phyloP scores from a whole-genome alignment of 176 grass and related monocot species.

The Saccharum spontaneum region DNA sequence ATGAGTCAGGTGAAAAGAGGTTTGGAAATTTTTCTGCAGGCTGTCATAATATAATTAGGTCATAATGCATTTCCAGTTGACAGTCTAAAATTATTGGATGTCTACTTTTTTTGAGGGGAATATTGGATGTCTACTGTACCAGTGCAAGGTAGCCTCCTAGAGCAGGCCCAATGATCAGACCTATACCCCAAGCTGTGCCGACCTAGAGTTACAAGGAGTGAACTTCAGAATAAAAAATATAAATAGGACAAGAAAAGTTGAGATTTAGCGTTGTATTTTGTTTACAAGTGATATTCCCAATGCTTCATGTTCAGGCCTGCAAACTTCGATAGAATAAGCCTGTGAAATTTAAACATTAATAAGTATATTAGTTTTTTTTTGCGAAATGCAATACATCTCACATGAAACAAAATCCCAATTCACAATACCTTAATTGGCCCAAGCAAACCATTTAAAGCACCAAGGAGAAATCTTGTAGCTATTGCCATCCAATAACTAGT shows the following conservation, averaged over 20 bases:
- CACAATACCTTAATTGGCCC: slow-evolving; percentile 78
- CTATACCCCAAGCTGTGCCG: slow-evolving; percentile 67
- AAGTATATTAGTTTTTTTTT: background rate
- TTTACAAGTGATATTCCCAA: slow-evolving; percentile 79
- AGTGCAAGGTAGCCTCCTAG: slow-evolving; percentile 83
- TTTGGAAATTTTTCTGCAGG: slow-evolving; percentile 92
- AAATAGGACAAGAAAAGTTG: background rate
- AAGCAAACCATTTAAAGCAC: slow-evolving; percentile 83
- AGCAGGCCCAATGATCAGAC: slow-evolving; percentile 90
- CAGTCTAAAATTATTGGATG: background rate
- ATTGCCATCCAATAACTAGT: slow-evolving; percentile 91
- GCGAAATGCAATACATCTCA: background rate
- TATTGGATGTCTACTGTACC: slow-evolving; percentile 35
- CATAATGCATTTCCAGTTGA: background rate
- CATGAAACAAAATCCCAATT: background rate
- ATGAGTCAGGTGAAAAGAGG: slow-evolving; percentile 76
- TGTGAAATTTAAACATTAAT: slow-evolving; percentile 27
- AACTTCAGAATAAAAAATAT: slow-evolving; percentile 6
- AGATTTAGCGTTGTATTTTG: background rate
- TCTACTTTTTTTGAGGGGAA: background rate
- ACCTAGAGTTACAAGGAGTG: slow-evolving; percentile 43
- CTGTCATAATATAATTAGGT: slow-evolving; percentile 29
- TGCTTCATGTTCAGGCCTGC: slow-evolving; percentile 77
- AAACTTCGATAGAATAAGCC: slow-evolving; percentile 91
- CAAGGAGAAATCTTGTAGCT: slow-evolving; percentile 78